Conservation (phyloP, 164 flowering plant genomes). For the Amborella trichopoda region DNA sequence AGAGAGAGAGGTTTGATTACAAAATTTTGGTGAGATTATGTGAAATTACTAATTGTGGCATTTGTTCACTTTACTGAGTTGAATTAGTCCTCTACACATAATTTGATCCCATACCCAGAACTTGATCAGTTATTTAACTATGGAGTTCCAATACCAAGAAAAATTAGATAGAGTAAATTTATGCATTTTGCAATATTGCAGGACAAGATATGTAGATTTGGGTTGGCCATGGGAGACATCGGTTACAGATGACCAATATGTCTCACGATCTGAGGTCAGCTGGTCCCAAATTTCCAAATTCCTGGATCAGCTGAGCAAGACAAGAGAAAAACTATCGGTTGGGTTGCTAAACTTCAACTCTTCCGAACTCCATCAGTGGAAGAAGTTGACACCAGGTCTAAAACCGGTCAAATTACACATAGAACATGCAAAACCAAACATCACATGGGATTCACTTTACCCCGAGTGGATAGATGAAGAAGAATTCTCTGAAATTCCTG, state of each 20-base stretch:
- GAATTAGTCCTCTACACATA: neutral
- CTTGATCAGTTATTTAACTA: too few species aligned
- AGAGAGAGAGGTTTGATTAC: too few species aligned
- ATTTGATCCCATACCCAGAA: too few species aligned
- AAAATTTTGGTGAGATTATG: neutral
- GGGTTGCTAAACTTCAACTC: conserved; percentile 45
- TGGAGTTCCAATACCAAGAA: neutral
- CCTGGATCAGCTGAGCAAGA: conserved; percentile 11
- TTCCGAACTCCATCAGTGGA: conserved; percentile 28
- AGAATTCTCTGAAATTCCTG: conserved; percentile 35
- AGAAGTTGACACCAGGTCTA: conserved; percentile 13
- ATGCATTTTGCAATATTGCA: conserved; percentile 13
- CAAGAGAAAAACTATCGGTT: conserved; percentile 13
- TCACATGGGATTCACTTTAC: conserved; percentile 48
- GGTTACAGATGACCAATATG: conserved; percentile 26
- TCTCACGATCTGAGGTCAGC: conserved; percentile 22
- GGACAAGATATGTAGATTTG: conserved; percentile 25
- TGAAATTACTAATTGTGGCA: neutral
- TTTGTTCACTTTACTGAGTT: neutral
- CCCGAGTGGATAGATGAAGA: conserved; percentile 72
- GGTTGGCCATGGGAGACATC: conserved; percentile 35
- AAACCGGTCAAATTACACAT: conserved; percentile 24
- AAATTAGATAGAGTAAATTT: neutral
- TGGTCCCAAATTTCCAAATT: conserved; percentile 27
- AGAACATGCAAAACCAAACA: conserved; percentile 18